Base-by-base conservation (phyloP, 371 early-diverging fungal species). In the Phascolomyces articulosus region DNA sequence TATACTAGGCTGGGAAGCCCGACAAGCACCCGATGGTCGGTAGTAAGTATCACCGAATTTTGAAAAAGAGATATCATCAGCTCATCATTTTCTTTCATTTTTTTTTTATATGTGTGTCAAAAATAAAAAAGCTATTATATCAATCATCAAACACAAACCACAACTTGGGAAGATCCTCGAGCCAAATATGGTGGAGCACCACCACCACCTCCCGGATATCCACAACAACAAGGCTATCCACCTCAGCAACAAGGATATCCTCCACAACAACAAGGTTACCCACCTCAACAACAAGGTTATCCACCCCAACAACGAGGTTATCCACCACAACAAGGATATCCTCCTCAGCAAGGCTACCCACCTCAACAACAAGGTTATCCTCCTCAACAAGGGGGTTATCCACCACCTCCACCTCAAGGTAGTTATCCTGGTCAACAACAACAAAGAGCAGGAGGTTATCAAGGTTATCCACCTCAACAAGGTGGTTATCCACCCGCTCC, bases 111-210 rank as follows among this genome's bases (percentile, higher is more conserved):
- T 54, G 38, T 38, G 6, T 38, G 38, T 15, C 3, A 16, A n/a
- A 41, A 80, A 78, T 41, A 87, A 85, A 18, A n/a, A 44, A 80
- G 81, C 54, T 88, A 86, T 59, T 88, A 79, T 66, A 85, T 88
- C 56, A 79, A 88, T 64, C 85, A 87, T 57, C 75, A 73, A 60
- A 80, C 73, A 23, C 74, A 81, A 58, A 72, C 63, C 47, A 88
- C 89, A 15, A 81, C 86, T 6, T 89, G 89, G 89, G 90, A 89
- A 63, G 91, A 80, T 54, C 81, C 81, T 28, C 78, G 81, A 18
- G 55, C 40, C 11, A 53, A 61, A 34, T 55, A 40, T 26, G 56
- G 53, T n/a, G 55, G 28, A 9, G 24, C 72, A 16, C 66, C 68
- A 8, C 60, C 66, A 13, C 73, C 71, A 48, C 73, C 71, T 44